Evolutionary conservation across 2,329 filamentous ascomycete genomes (phyloP), one percentile per base, ranked within the genome.

Genomic region (Westerdykella aurantiaca): DNA sequence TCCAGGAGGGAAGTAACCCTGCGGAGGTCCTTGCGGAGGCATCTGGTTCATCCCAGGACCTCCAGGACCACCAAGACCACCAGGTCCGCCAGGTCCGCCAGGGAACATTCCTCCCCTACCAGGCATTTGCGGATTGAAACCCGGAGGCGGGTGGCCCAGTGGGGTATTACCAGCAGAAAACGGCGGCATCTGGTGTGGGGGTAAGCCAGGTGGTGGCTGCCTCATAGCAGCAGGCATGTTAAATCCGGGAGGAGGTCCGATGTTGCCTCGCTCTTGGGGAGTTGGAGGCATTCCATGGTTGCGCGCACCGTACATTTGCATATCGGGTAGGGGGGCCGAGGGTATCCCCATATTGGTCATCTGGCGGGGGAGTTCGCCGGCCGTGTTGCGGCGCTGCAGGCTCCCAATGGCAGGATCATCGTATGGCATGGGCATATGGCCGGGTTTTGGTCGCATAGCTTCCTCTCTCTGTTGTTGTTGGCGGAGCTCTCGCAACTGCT

Each of bases 301-400:
- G 29, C 60, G 58, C 31, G 60, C 55, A 38, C 53, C 56, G 14
- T 56, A 52, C 59, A 67, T 61, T 44, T 55, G 64, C 50, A 66
- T 58, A 6, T 68, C 65, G 12, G 61, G 62, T 10, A 61, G 45
- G 6, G 64, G 58, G 42, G 68, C 65, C 17, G 66, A 68, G n/a
- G 66, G 66, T 21, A 69, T 69, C 18, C 66, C 66, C 66, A 69
- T 68, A 43, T 69, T 69, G 21, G 60, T 64, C 50, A 66, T 54
- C 39, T 64, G 65, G 10, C 64, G 64, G 25, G 64, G 58, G 31
- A 63, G 56, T 21, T 61, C 62, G 16, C 58, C 61, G 21, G 48
- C 54, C 4, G 63, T 68, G 42, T 60, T 68, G 44, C 63, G 65
- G 35, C 66, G 66, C 52, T 66, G 63, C 11, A 67, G 55, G 35